Evolutionary conservation across 2,329 filamentous ascomycete genomes (phyloP), one percentile per base, ranked within the genome.

Genomic region (Atkinsonella hypoxylon): DNA sequence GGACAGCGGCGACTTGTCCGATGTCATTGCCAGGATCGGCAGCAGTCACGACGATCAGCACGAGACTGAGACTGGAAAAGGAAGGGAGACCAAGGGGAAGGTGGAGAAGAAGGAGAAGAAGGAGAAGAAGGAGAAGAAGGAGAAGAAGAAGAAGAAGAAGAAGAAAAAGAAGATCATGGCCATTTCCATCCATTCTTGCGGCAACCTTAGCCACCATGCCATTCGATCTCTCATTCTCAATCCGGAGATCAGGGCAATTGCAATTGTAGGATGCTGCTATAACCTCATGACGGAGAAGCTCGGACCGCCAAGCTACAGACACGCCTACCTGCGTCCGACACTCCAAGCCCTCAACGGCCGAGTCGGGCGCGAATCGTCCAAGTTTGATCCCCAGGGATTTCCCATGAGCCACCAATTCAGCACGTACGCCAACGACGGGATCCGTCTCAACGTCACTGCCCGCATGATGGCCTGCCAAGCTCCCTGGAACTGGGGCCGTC

Each of bases 391-490:
- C 0, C 84, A 96, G 55, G 93, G 93, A 4, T 98, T 96, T 60
- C 93, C 93, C 0, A 93, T 98, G 85, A 94, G 87, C 52, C 72
- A 83, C 43, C 77, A 76, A 13, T 73, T 96, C 46, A 75, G 62
- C 67, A 79, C 65, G 3, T 78, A 84, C 58, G 66, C 72, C 18
- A 70, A 68, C 15, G 72, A 74, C 9, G 89, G 89, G 2, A 75
- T 97, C 45, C 79, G 87, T 22, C 75, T 97, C 51, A 97, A 98
- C 67, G 95, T 97, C 62, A 98, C 93, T 4, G 89, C 93, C 1
- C 81, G 93, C 43, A 95, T 95, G 85, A 96, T 97, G 91, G 91
- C 91, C 2, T 90, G 94, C 47, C 93, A 98, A 70, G 93, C 93
- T 8, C 90, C 93, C 1, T 76, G 83, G 53, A 98, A 98, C 70